Evolutionary conservation across 1,139 yeast species (phyloP).

Genomic region (Spencermartinsiella ligniputridi): DNA sequence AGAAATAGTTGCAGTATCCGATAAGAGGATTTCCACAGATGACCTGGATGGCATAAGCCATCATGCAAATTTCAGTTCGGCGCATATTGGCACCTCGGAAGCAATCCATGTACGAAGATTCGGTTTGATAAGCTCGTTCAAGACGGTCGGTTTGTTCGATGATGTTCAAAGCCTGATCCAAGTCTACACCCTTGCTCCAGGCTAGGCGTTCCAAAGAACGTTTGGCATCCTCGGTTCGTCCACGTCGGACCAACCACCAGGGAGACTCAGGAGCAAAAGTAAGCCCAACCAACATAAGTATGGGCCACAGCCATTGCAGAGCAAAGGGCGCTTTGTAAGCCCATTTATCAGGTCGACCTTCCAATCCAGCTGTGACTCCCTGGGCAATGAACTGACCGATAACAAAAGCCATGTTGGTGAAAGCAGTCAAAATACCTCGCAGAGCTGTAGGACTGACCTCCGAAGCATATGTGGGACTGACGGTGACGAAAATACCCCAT

Average conservation of each 20-base stretch:
- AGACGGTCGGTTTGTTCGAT: slow-evolving; percentile 45
- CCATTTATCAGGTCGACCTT: slow-evolving; percentile 46
- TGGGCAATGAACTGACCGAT: slow-evolving; percentile 43
- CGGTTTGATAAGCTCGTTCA: slow-evolving; percentile 38
- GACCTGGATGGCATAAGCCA: slow-evolving; percentile 48
- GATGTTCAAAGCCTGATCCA: slow-evolving; percentile 28
- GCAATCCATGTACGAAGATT: slow-evolving; percentile 43
- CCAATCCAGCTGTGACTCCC: slow-evolving; percentile 43
- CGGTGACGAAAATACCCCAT: slow-evolving; percentile 45
- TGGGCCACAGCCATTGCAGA: slow-evolving; percentile 32
- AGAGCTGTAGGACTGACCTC: slow-evolving; percentile 45
- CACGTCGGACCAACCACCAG: slow-evolving; percentile 46
- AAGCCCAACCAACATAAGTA: slow-evolving; percentile 18
- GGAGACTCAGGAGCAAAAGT: slow-evolving; percentile 50
- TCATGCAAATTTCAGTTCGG: slow-evolving; percentile 51
- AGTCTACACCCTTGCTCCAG: slow-evolving; percentile 22
- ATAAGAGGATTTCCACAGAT: slow-evolving; percentile 49
- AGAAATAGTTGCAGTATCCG: slow-evolving; percentile 27
- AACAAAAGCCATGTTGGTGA: slow-evolving; percentile 43
- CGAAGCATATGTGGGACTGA: slow-evolving; percentile 44
- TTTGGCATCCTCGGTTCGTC: slow-evolving; percentile 39
- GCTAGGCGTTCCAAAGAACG: slow-evolving; percentile 23
- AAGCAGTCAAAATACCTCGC: slow-evolving; percentile 42
- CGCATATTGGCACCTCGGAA: slow-evolving; percentile 49
- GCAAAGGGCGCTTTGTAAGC: slow-evolving; percentile 33